phyloP scores from a whole-genome alignment of 352 stramenopile genomes.

The Phytopythium delawarense region DNA sequence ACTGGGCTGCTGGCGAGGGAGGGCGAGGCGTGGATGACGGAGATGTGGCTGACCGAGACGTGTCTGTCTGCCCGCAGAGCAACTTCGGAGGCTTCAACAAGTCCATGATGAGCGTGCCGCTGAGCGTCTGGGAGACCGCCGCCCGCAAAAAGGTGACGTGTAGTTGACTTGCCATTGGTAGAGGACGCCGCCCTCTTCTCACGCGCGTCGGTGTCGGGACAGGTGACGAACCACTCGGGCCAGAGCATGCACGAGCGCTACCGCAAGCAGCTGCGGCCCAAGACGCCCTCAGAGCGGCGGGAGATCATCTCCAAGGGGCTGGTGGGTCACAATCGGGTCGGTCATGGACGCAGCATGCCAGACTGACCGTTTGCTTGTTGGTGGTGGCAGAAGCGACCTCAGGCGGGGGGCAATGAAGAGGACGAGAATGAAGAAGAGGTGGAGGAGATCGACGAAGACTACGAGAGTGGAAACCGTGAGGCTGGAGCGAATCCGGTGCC shows the following conservation, averaged over 20 bases:
- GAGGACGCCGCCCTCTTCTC: not conserved
- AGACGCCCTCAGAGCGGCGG: conserved; percentile 33
- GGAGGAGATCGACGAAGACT: not conserved
- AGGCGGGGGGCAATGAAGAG: not conserved
- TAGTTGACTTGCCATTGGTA: no score
- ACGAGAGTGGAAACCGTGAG: not conserved
- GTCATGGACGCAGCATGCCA: not conserved
- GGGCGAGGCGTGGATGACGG: not conserved
- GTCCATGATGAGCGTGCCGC: conserved; percentile 14
- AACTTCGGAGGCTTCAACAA: not conserved
- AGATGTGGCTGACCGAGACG: not conserved
- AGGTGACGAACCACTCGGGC: conserved; percentile 30
- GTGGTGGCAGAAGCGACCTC: not conserved
- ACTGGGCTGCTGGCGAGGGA: not conserved
- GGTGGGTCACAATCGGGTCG: conserved; percentile 8
- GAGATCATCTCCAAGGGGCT: conserved; percentile 22
- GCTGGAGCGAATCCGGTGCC: no score
- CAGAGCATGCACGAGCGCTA: conserved; percentile 60
- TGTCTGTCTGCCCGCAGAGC: not conserved
- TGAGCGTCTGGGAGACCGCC: conserved; percentile 16
- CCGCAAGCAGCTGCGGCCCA: conserved; percentile 32
- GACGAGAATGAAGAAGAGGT: not conserved
- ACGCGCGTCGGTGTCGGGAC: not conserved
- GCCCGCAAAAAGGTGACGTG: conserved; percentile 5
- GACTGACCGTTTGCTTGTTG: not conserved